These are phyloP conservation scores for Colletotrichum sp. DNA, from an alignment of 2,329 filamentous ascomycete genomes.

Conservation along the genomic window DNA sequence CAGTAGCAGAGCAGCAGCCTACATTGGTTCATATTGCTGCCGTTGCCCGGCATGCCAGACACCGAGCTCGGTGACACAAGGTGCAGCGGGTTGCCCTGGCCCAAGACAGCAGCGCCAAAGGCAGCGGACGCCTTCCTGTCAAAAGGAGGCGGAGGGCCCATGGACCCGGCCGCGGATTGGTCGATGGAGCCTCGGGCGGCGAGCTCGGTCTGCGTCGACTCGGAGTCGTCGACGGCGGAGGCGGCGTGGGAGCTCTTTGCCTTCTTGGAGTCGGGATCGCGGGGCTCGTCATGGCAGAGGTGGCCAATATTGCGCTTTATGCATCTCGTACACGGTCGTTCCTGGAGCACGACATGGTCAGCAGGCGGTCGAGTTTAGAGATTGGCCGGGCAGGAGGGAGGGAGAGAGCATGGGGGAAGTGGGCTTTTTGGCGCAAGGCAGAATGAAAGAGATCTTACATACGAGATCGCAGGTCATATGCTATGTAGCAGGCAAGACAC, in stretches of 20 bases:
- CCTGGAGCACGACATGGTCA: conserved; percentile 57
- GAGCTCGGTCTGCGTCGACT: conserved; percentile 51
- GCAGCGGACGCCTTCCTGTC: conserved; percentile 27
- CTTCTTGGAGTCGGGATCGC: conserved; percentile 83
- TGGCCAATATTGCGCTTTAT: conserved; percentile 99
- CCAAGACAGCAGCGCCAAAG: conserved; percentile 37
- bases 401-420: neutral
- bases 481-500: conserved; percentile 53
- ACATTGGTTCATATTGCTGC: conserved; percentile 76
- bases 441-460: conserved; percentile 48
- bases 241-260: conserved; percentile 68
- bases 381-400: neutral
- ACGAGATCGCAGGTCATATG: conserved; percentile 94
- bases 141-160: conserved; percentile 56
- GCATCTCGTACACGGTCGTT: conserved; percentile 95
- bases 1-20: conserved; percentile 47
- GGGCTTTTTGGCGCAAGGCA: neutral
- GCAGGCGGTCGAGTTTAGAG: conserved; percentile 25
- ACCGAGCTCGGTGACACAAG: conserved; percentile 75
- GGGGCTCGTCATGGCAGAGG: conserved; percentile 95
- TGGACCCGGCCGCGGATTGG: conserved; percentile 52
- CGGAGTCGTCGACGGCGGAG: conserved; percentile 66
- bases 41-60: conserved; percentile 60
- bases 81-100: conserved; percentile 62
- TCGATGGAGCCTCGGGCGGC: conserved; percentile 61